Evolutionary conservation across 306 rosid species (phyloP).

Genomic region (Spatholobus suberectus): DNA sequence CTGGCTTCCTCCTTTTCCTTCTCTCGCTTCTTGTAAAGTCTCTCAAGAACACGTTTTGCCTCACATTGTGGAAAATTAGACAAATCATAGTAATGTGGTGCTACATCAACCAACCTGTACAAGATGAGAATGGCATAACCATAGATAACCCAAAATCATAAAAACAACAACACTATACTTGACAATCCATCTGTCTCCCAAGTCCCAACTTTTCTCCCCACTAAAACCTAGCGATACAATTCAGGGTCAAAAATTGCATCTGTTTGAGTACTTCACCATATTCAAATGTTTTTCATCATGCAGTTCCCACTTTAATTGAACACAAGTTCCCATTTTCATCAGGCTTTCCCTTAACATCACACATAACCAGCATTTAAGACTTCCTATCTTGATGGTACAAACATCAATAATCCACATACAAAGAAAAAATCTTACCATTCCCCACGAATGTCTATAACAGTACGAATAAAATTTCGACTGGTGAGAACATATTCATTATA

Average conservation of each 20-base stretch:
- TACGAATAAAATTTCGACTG: constrained; percentile 89
- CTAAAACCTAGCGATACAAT: background rate
- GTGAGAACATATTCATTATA: constrained; percentile 92
- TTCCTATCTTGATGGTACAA: background rate
- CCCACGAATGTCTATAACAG: constrained; percentile 88
- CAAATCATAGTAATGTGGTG: constrained; percentile 85
- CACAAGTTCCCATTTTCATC: constrained; percentile 3
- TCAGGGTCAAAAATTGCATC: background rate
- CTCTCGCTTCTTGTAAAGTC: constrained; percentile 86
- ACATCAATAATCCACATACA: background rate
- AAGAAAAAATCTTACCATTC: constrained; percentile 68
- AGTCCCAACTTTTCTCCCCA: background rate
- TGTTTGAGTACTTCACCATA: background rate
- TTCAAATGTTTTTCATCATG: background rate
- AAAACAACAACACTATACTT: background rate
- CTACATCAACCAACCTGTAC: constrained; percentile 80
- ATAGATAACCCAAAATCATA: background rate
- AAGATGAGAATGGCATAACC: background rate
- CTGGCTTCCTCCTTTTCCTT: constrained; percentile 66
- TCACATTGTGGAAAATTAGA: constrained; percentile 86
- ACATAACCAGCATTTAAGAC: background rate
- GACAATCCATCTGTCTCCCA: background rate
- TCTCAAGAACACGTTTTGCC: constrained; percentile 88
- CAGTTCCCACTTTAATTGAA: background rate
- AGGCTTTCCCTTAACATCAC: constrained; percentile 6